Base-by-base conservation (phyloP, 495 filamentous ascomycete genomes). In the Tirmania nivea region DNA sequence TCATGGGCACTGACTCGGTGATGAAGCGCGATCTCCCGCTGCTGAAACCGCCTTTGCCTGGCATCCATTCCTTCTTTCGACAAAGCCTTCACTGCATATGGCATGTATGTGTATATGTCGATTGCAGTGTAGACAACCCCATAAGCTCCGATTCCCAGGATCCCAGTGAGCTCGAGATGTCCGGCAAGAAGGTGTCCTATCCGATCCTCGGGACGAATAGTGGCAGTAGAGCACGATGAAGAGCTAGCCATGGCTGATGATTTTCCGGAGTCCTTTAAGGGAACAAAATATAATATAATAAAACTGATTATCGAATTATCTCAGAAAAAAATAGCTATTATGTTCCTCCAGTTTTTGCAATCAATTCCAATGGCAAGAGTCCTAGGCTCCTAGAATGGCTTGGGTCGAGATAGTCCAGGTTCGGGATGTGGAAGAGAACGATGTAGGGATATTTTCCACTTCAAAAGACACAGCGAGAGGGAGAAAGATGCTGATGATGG, bases 31-130 rank as follows among this genome's bases (percentile, higher is more conserved):
- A 99, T 93, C 70, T 99, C 90, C 50, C 86, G 73, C 63, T 84
- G 82, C 68, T 96, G 90, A 72, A 93, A 99, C 60, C 79, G 78
- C 57, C 78, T 73, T 65, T 96, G 88, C 57, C 92, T 75, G 57
- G 75, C 74, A 69, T 96, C 88, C 73, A 96, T 70, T 49, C 85
- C 86, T 54, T 77, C 71, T 69, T 95, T 96, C 78, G 85, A 88
- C 66, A 99, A 75, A 37, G 86, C 87, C 71, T 99, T 99, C 64
- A 99, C 89, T 52, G 90, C 92, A 71, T 92, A 99, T 54, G 76
- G 78, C 35, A 78, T 74, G 60, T 81, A 75, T 55, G 83, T 89
- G 60, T 81, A 79, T 52, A 87, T 78, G 70, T 96, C 89, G 69
- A 88, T 71, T 59, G 90, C 90, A 36, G 81, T 83, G 70, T 97